phyloP scores from a whole-genome alignment of 2,329 filamentous ascomycete genomes.

The Venturia carpophila region DNA sequence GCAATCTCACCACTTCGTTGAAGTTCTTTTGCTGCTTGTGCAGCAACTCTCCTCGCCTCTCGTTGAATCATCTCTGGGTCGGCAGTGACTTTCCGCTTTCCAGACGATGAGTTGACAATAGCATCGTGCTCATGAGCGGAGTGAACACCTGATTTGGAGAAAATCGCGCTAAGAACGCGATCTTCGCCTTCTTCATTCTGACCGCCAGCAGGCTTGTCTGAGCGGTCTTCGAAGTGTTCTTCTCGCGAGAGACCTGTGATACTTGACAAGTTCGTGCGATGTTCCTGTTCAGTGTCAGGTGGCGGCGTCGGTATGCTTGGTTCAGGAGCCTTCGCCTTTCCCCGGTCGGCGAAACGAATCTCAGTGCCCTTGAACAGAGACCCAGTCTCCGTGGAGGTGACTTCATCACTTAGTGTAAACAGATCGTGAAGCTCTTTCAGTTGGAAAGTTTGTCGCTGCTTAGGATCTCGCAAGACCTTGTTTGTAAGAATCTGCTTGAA shows the following conservation, averaged over 20 bases:
- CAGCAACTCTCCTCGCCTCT: slow-evolving; percentile 73
- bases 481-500: slow-evolving; percentile 98
- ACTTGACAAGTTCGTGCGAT: slow-evolving; percentile 21
- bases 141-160: slow-evolving; percentile 76
- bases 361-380: slow-evolving; percentile 83
- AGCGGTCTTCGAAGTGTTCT: slow-evolving; percentile 32
- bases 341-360: slow-evolving; percentile 50
- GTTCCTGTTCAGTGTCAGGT: slow-evolving; percentile 24
- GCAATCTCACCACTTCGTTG: slow-evolving; percentile 66
- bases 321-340: slow-evolving; percentile 22
- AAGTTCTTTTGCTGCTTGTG: slow-evolving; percentile 68
- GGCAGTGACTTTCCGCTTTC: slow-evolving; percentile 61
- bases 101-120: slow-evolving; percentile 58
- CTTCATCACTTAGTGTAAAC: slow-evolving; percentile 66
- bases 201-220: slow-evolving; percentile 20
- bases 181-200: slow-evolving; percentile 41
- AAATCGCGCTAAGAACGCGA: slow-evolving; percentile 81
- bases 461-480: slow-evolving; percentile 90
- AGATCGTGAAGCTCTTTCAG: slow-evolving; percentile 85
- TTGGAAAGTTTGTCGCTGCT: slow-evolving; percentile 85
- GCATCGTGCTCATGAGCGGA: slow-evolving; percentile 90
- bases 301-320: slow-evolving; percentile 25
- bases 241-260: slow-evolving; percentile 38
- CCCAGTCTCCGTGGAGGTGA: slow-evolving; percentile 70
- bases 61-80: slow-evolving; percentile 71